Conservation (phyloP, 805 yeast genomes). For the Yarrowia divulgata region DNA sequence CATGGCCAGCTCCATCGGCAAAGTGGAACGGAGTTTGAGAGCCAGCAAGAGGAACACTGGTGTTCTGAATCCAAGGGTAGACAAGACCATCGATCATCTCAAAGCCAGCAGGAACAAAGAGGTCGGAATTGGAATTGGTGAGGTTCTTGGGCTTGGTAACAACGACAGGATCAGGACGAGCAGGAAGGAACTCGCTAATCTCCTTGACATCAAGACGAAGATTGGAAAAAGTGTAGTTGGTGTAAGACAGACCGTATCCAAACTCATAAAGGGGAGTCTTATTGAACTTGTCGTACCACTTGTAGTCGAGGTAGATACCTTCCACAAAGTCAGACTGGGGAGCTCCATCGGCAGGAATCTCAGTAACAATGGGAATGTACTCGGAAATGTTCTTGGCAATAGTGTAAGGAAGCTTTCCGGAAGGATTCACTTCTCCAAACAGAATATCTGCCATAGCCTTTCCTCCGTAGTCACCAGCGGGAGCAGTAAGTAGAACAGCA, state of each 20-base stretch:
- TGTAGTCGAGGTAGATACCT: conserved; percentile 62
- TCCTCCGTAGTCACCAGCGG: conserved; percentile 64
- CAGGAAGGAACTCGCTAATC: conserved; percentile 55
- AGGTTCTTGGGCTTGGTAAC: not conserved
- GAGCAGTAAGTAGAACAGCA: conserved; percentile 62
- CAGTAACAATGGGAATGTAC: conserved; percentile 58
- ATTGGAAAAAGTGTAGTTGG: conserved; percentile 52
- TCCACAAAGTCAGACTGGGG: conserved; percentile 52
- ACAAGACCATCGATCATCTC: conserved; percentile 62
- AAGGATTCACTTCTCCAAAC: conserved; percentile 68
- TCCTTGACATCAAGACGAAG: conserved; percentile 56
- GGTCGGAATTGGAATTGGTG: conserved; percentile 48
- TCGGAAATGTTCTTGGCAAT: conserved; percentile 60
- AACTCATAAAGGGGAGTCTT: conserved; percentile 67
- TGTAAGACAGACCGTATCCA: conserved; percentile 67
- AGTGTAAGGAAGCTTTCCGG: conserved; percentile 69
- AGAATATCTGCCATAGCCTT: conserved; percentile 64
- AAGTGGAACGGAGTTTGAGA: not conserved
- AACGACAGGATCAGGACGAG: conserved; percentile 45
- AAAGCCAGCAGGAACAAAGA: conserved; percentile 60
- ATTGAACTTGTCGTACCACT: conserved; percentile 62
- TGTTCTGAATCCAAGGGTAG: conserved; percentile 54
- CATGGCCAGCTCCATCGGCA: not conserved
- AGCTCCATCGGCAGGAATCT: conserved; percentile 50
- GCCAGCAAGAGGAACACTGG: not conserved